phyloP scores from a whole-genome alignment of 176 grass and related monocot genomes.

The Triticum monococcum region DNA sequence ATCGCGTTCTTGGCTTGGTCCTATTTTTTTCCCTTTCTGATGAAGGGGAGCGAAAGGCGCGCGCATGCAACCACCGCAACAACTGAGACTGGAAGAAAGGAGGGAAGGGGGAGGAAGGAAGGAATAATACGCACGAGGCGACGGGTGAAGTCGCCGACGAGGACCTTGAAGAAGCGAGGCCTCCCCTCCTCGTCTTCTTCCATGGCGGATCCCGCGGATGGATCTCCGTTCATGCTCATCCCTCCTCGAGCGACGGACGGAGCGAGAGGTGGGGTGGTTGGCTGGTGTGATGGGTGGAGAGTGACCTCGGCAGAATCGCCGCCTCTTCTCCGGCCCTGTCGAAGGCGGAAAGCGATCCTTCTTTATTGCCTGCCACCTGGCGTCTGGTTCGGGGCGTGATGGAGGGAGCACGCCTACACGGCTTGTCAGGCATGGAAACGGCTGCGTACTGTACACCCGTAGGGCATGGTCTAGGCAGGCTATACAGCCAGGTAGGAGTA shows the following conservation, averaged over 20 bases:
- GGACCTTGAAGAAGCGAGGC: conserved; percentile 50
- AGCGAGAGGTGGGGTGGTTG: not conserved
- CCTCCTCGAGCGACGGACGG: no score
- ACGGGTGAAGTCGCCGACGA: conserved; percentile 36
- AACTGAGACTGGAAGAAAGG: not conserved
- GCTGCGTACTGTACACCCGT: no score
- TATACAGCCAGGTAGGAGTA: no score
- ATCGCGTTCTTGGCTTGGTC: not conserved
- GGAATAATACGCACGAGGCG: conserved; percentile 32
- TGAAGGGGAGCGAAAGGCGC: not conserved
- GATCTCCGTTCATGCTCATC: not conserved
- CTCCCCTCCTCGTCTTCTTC: conserved; percentile 17
- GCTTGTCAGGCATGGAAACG: not conserved
- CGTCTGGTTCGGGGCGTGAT: not conserved
- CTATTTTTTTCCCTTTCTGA: not conserved
- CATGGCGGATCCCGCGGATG: conserved; percentile 7
- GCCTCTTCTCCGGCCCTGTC: not conserved
- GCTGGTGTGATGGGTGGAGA: not conserved
- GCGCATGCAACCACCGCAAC: not conserved
- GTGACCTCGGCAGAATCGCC: conserved; percentile 16
- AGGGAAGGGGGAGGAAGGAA: not conserved
- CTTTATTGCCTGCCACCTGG: not conserved
- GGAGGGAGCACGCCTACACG: not conserved
- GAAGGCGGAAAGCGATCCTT: not conserved
- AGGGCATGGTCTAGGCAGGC: no score